These are phyloP conservation scores for Paracamarosporium sp. DNA, from an alignment of 2,329 filamentous ascomycete species.

Conservation along the genomic window DNA sequence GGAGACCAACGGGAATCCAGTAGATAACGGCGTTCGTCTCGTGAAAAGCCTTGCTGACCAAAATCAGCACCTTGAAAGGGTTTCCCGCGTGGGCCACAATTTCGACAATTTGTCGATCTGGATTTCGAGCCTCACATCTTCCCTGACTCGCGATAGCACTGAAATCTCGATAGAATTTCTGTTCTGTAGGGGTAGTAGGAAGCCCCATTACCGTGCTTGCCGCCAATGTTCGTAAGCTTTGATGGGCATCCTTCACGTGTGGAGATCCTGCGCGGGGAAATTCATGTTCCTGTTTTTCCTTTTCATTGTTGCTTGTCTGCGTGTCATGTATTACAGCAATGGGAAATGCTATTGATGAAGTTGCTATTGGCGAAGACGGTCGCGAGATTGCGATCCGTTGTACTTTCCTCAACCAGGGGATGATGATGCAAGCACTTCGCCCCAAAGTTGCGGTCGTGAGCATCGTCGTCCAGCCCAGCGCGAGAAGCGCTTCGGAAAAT, in stretches of 20 bases:
- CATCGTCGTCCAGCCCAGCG: slow-evolving; percentile 15
- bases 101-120: no score
- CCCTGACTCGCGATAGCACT: slow-evolving; percentile 12
- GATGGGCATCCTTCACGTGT: slow-evolving; percentile 25
- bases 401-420: slow-evolving; percentile 4
- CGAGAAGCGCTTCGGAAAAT: slow-evolving; percentile 25
- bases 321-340: slow-evolving; percentile 1
- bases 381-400: slow-evolving; percentile 11
- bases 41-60: background rate
- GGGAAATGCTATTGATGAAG: background rate
- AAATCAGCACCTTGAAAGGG: background rate
- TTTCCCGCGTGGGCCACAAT: no score
- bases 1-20: background rate
- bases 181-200: slow-evolving; percentile 6
- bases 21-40: slow-evolving; percentile 5
- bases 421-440: slow-evolving; percentile 7
- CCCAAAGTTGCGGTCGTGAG: background rate
- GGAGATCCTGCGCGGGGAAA: slow-evolving; percentile 24
- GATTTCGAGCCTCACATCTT: background rate
- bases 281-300: background rate
- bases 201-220: slow-evolving; percentile 21
- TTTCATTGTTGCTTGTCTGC: slow-evolving; percentile 1
- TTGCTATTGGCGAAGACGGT: slow-evolving; percentile 2
- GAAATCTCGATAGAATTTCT: slow-evolving; percentile 8
- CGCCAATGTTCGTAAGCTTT: slow-evolving; percentile 15